A percentile compares a stretch with the other conserved stretches of the same genome.
Conservation (phyloP, 2,329 filamentous ascomycete genomes). For the Verticillium zaregamsianum region DNA sequence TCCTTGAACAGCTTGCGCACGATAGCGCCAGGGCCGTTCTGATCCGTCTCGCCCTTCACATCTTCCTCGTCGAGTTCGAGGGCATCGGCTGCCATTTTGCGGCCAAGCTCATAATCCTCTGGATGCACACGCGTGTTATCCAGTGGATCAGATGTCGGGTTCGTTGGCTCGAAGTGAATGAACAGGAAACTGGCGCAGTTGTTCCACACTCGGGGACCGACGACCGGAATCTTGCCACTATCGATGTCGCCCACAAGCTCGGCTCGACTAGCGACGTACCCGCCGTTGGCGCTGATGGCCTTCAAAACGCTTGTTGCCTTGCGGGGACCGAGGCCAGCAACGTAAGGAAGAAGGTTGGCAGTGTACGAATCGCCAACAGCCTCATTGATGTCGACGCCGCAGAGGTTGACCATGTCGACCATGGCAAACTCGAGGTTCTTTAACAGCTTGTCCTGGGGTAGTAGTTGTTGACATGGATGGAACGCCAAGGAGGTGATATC, state of each 20-base stretch:
- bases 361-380: conserved; percentile 77
- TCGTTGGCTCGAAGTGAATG: conserved; percentile 81
- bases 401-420: conserved; percentile 97
- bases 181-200: conserved; percentile 96
- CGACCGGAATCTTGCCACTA: conserved; percentile 70
- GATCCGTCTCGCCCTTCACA: conserved; percentile 88
- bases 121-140: conserved; percentile 97
- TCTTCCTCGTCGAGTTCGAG: conserved; percentile 97
- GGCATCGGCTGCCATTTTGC: conserved; percentile 97
- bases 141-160: conserved; percentile 80
- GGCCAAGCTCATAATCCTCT: conserved; percentile 95
- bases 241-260: conserved; percentile 88
- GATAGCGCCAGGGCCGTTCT: conserved; percentile 84
- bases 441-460: conserved; percentile 81
- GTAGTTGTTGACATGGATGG: conserved; percentile 82
- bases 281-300: conserved; percentile 87
- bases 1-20: conserved; percentile 94
- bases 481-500: conserved; percentile 85
- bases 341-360: conserved; percentile 83
- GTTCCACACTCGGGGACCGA: conserved; percentile 88
- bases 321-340: conserved; percentile 85
- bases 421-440: conserved; percentile 91
- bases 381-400: conserved; percentile 92
- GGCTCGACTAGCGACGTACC: conserved; percentile 75
- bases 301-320: conserved; percentile 74